These are phyloP conservation scores for Herpetomonas tarakana DNA, from an alignment of 208 protist genomes.

Conservation along the genomic window DNA sequence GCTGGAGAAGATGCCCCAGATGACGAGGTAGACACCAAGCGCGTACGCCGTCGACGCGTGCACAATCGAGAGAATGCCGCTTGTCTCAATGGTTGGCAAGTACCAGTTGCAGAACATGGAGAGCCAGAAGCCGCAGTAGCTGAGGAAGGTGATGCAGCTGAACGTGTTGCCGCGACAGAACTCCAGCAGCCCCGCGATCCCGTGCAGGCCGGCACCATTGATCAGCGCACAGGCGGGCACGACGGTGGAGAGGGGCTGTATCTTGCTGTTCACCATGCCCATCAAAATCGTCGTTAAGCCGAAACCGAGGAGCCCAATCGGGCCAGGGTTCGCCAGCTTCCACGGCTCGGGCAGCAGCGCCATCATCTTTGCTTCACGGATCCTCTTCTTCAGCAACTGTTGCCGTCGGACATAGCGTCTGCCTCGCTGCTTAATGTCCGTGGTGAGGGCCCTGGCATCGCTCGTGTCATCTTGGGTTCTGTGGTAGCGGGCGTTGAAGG, in stretches of 20 bases:
- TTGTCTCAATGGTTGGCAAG: conserved; percentile 3
- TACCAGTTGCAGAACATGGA: conserved; percentile 11
- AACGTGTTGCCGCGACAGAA: conserved; percentile 26
- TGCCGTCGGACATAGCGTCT: too few relatives aligned
- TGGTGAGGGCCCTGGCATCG: too few relatives aligned
- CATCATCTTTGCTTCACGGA: conserved; percentile 4
- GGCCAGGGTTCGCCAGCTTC: conserved; percentile 41
- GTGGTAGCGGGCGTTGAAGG: too few relatives aligned
- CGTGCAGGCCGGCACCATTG: conserved; percentile 19
- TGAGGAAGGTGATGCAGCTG: conserved; percentile 13
- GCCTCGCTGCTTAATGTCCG: too few relatives aligned
- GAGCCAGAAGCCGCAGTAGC: conserved; percentile 27
- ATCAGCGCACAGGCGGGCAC: conserved; percentile 15
- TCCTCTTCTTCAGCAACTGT: background rate
- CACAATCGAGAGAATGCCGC: background rate
- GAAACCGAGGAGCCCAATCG: conserved; percentile 61
- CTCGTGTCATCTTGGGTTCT: too few relatives aligned
- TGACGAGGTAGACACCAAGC: conserved; percentile 11
- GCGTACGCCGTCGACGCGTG: conserved; percentile 6
- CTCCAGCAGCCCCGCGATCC: conserved; percentile 23
- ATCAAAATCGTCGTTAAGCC: conserved; percentile 80
- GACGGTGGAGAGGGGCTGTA: conserved; percentile 25
- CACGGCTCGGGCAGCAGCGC: conserved; percentile 28
- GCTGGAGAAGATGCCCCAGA: conserved; percentile 29
- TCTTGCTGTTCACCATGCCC: conserved; percentile 51